phyloP scores from a whole-genome alignment of 2,329 filamentous ascomycete species.

The Verticillium alfalfae region DNA sequence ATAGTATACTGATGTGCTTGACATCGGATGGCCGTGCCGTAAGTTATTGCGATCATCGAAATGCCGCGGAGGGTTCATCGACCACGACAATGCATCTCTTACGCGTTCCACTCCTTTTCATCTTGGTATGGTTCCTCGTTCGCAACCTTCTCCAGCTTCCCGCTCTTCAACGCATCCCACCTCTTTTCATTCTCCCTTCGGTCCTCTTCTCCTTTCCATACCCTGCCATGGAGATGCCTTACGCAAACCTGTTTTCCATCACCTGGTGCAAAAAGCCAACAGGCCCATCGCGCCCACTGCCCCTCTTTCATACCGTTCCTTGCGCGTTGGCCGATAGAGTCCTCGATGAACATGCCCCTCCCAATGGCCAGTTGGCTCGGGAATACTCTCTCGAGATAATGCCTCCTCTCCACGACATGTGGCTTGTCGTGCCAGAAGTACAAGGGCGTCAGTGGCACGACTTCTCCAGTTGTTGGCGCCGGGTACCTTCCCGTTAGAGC shows the following conservation, averaged over 20 bases:
- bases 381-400: slow-evolving; percentile 46
- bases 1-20: background rate
- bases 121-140: background rate
- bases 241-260: slow-evolving; percentile 39
- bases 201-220: slow-evolving; percentile 37
- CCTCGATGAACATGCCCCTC: slow-evolving; percentile 51
- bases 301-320: slow-evolving; percentile 52
- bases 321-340: slow-evolving; percentile 48
- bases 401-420: slow-evolving; percentile 40
- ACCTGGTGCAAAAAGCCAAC: slow-evolving; percentile 49
- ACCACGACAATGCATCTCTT: background rate
- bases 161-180: background rate
- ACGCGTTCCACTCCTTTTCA: background rate
- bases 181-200: background rate
- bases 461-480: background rate
- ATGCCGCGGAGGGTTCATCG: background rate
- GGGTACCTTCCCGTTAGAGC: slow-evolving; percentile 16
- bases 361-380: slow-evolving; percentile 41
- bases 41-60: background rate
- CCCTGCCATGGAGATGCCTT: slow-evolving; percentile 44
- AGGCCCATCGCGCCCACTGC: slow-evolving; percentile 45
- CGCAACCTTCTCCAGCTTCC: background rate
- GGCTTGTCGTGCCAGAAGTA: slow-evolving; percentile 58
- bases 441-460: slow-evolving; percentile 44
- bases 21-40: background rate